These are phyloP conservation scores for Williopsis jadinii DNA, from an alignment of 1,139 yeast species.

Conservation along the genomic window DNA sequence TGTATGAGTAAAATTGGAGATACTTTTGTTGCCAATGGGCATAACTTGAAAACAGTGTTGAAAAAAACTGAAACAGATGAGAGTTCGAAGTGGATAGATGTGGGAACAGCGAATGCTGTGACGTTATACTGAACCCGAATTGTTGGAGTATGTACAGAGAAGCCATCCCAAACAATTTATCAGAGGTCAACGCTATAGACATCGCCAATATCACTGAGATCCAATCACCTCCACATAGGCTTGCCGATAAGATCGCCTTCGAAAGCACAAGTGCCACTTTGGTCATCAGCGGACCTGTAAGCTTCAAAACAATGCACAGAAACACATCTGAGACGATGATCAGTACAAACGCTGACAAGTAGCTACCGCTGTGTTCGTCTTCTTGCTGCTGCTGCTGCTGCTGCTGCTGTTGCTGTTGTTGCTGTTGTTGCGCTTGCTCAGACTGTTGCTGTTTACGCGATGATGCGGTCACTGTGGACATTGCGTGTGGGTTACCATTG, in stretches of 20 bases:
- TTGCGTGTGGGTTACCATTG: not conserved
- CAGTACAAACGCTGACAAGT: conserved; percentile 13
- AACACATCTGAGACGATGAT: conserved; percentile 26
- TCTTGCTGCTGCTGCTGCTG: conserved; percentile 2
- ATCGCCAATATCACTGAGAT: conserved; percentile 9
- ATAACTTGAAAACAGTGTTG: conserved; percentile 6
- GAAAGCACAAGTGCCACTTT: conserved; percentile 36
- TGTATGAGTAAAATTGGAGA: conserved; percentile 2
- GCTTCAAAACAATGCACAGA: conserved; percentile 28
- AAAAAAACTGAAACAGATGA: conserved; percentile 2
- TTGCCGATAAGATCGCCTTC: conserved; percentile 39
- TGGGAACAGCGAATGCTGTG: conserved; percentile 8
- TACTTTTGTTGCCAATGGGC: conserved; percentile 2
- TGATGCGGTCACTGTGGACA: no score
- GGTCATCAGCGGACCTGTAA: conserved; percentile 30
- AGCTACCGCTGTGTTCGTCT: conserved; percentile 8
- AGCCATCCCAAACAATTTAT: conserved; percentile 7
- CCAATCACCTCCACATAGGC: conserved; percentile 33
- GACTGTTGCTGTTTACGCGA: not conserved
- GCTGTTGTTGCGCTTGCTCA: not conserved
- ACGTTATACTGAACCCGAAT: conserved; percentile 5
- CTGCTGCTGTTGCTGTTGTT: not conserved
- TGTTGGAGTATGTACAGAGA: conserved; percentile 7
- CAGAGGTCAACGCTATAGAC: conserved; percentile 7
- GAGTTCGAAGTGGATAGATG: conserved; percentile 8